Evolutionary conservation across 768 basidiomycete species (phyloP).

Genomic region (Hortiboletus flavorubellus): DNA sequence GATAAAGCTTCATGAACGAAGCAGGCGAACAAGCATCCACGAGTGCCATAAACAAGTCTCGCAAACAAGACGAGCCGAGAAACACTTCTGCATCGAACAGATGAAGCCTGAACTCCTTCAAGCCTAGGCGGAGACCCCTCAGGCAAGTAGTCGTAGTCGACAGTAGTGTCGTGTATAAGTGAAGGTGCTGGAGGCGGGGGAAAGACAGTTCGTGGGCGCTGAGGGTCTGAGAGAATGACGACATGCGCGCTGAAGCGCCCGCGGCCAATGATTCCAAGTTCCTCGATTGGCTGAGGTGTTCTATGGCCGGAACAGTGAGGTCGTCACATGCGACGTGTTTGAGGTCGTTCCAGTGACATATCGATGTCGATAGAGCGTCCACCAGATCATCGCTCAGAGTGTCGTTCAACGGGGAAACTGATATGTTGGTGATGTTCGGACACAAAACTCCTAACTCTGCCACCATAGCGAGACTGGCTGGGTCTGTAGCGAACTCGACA

Average conservation of each 20-base stretch:
- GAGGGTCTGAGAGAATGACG: conserved; percentile 7
- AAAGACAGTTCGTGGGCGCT: neutral
- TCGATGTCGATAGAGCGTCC: conserved; percentile 16
- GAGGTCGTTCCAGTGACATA: conserved; percentile 21
- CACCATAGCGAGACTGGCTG: conserved; percentile 14
- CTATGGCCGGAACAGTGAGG: conserved; percentile 15
- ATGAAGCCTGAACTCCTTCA: conserved; percentile 21
- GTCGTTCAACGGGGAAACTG: conserved; percentile 10
- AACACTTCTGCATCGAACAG: conserved; percentile 18
- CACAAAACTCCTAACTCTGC: conserved; percentile 11
- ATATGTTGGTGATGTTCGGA: conserved; percentile 20
- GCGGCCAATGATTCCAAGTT: conserved; percentile 16
- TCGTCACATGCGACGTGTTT: conserved; percentile 21
- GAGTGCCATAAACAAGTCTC: conserved; percentile 12
- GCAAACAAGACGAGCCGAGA: conserved; percentile 3
- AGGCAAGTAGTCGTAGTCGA: conserved; percentile 10
- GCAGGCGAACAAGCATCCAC: conserved; percentile 10
- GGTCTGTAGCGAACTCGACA: conserved; percentile 19
- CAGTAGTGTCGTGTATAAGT: conserved; percentile 17
- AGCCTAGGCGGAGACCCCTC: conserved; percentile 1
- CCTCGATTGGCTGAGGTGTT: conserved; percentile 14
- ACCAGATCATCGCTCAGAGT: conserved; percentile 7
- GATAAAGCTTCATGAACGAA: conserved; percentile 7
- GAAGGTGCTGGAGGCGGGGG: conserved; percentile 14
- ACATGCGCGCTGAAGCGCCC: conserved; percentile 10